These are phyloP conservation scores for Ustilago xerochloae DNA, from an alignment of 1,284 basidiomycete species.

Conservation along the genomic window DNA sequence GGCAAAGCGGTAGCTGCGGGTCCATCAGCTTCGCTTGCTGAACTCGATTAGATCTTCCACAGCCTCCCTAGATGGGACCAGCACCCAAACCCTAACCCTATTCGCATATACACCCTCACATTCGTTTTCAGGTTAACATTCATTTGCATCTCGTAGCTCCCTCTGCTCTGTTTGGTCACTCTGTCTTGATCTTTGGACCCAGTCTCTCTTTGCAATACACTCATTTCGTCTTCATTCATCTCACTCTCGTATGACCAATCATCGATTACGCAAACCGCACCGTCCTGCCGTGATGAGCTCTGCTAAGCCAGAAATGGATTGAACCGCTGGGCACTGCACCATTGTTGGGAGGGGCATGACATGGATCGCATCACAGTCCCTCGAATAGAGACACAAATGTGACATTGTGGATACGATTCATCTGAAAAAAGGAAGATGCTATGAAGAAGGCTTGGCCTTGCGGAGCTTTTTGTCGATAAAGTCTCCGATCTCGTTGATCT, in stretches of 20 bases:
- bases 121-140: background rate
- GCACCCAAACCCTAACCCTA: background rate
- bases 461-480: conserved; percentile 31
- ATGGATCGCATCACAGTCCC: no score
- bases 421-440: no score
- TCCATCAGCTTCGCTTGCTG: background rate
- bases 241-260: background rate
- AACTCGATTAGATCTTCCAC: background rate
- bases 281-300: background rate
- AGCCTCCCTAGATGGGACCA: background rate
- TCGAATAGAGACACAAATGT: no score
- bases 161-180: conserved; percentile 1
- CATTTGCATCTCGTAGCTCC: conserved; percentile 11
- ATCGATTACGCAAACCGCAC: background rate
- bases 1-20: conserved; percentile 8
- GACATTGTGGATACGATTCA: no score
- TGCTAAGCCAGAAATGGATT: background rate
- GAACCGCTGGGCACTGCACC: no score
- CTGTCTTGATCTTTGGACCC: background rate
- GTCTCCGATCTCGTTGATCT: conserved; percentile 11
- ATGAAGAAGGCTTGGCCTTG: background rate
- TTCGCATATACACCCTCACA: background rate
- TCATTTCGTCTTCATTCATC: conserved; percentile 3
- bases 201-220: background rate
- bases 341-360: no score